These are phyloP conservation scores for Strobilomyces echinocephalus DNA, from an alignment of 768 basidiomycete genomes.

Conservation along the genomic window DNA sequence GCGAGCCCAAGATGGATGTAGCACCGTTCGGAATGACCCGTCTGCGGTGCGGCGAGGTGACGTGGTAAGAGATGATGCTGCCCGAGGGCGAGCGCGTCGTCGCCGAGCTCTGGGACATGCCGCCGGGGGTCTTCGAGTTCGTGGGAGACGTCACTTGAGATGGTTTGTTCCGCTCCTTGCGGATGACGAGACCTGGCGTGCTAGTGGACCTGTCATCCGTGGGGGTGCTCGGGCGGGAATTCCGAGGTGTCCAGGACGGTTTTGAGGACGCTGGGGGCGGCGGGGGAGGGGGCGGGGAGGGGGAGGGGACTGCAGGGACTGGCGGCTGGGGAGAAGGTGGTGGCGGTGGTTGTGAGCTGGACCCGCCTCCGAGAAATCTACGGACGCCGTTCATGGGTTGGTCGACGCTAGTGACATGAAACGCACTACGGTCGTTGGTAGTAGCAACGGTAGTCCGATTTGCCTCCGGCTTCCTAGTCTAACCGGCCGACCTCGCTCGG, in stretches of 20 bases:
- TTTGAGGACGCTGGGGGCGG: conserved; percentile 27
- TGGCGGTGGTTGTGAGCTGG: conserved; percentile 30
- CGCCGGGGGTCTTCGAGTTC: conserved; percentile 18
- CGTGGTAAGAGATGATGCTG: conserved; percentile 22
- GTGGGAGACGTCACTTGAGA: conserved; percentile 20
- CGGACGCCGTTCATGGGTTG: conserved; percentile 66
- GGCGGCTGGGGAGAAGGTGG: conserved; percentile 16
- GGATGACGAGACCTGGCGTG: conserved; percentile 39
- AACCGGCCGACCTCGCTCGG: too few relatives aligned
- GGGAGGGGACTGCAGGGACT: conserved; percentile 15
- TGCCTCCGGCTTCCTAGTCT: not conserved
- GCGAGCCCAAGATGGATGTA: conserved; percentile 21
- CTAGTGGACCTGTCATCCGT: conserved; percentile 19
- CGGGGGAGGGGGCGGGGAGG: conserved; percentile 22
- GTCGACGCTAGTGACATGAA: conserved; percentile 22
- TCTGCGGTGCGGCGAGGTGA: conserved; percentile 20
- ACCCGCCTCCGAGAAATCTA: conserved; percentile 50
- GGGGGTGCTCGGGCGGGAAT: conserved; percentile 33
- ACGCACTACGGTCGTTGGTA: not conserved
- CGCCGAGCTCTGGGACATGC: conserved; percentile 23
- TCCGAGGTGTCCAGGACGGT: conserved; percentile 44
- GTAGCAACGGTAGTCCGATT: too few relatives aligned
- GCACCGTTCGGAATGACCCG: conserved; percentile 9
- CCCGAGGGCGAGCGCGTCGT: conserved; percentile 22
- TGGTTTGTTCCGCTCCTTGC: conserved; percentile 45